phyloP scores from a whole-genome alignment of 2,329 filamentous ascomycete species.

The Cordyceps tenuipes region DNA sequence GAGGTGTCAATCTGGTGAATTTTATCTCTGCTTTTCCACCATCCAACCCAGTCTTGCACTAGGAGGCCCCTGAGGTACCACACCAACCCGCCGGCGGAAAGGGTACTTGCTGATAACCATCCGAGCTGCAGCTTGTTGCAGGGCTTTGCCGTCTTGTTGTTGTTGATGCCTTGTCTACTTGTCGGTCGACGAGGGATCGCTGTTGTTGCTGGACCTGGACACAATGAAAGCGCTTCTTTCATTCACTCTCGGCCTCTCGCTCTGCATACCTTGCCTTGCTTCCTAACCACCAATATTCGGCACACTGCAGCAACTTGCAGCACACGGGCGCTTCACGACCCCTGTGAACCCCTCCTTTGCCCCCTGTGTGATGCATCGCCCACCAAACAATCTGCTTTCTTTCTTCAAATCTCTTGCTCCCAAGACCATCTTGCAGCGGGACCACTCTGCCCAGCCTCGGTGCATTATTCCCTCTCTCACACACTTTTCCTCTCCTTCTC shows the following conservation, averaged over 20 bases:
- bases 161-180: background rate
- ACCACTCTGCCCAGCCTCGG: constrained; percentile 5
- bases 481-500: constrained; percentile 2
- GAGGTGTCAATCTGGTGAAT: constrained; percentile 21
- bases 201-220: no score
- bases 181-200: background rate
- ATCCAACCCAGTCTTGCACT: constrained; percentile 25
- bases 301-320: background rate
- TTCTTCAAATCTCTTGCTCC: background rate
- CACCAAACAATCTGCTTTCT: background rate
- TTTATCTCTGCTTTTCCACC: constrained; percentile 33
- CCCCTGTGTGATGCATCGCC: background rate
- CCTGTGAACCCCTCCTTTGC: background rate
- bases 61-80: constrained; percentile 31
- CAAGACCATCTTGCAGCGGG: background rate
- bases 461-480: constrained; percentile 8
- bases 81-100: constrained; percentile 21
- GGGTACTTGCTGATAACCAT: constrained; percentile 6
- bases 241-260: background rate
- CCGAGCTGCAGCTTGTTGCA: no score
- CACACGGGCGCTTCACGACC: background rate
- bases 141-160: no score
- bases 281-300: background rate
- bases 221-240: background rate
- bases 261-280: background rate